Percentiles rank a stretch among this genome's conserved stretches.
phyloP scores from a whole-genome alignment of 2,329 filamentous ascomycete species.

The Pseudocercospora musae region DNA sequence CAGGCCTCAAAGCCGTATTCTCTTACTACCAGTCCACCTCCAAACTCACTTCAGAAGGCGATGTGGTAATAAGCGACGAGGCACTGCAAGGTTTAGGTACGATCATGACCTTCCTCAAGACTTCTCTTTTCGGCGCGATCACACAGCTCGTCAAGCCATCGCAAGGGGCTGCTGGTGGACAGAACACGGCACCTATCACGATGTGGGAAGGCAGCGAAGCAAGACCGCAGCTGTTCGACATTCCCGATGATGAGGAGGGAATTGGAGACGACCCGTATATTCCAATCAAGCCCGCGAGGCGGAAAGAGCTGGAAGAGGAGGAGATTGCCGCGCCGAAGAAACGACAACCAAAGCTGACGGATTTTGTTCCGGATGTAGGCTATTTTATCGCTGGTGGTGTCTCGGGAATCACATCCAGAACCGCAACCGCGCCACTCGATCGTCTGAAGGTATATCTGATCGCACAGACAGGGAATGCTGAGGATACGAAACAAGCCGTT shows the following conservation, averaged over 20 bases:
- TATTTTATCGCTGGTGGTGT: slow-evolving; percentile 96
- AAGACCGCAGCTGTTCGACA: slow-evolving; percentile 18
- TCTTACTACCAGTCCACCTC: slow-evolving; percentile 89
- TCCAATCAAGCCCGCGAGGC: slow-evolving; percentile 34
- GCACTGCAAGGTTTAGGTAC: slow-evolving; percentile 93
- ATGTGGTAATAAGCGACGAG: slow-evolving; percentile 88
- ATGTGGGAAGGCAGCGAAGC: slow-evolving; percentile 25
- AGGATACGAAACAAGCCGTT: slow-evolving; percentile 61
- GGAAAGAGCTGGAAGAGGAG: slow-evolving; percentile 26
- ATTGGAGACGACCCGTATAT: slow-evolving; percentile 33
- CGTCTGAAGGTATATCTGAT: slow-evolving; percentile 96
- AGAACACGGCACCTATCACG: slow-evolving; percentile 17
- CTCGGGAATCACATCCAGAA: slow-evolving; percentile 91
- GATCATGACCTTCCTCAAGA: slow-evolving; percentile 63
- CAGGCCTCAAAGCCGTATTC: slow-evolving; percentile 75
- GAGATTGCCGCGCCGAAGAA: slow-evolving; percentile 22
- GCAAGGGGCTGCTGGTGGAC: slow-evolving; percentile 17
- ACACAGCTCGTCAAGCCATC: slow-evolving; percentile 46
- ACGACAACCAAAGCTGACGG: slow-evolving; percentile 52
- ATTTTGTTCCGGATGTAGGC: slow-evolving; percentile 76
- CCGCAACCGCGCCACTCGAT: slow-evolving; percentile 91
- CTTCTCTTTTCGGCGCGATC: slow-evolving; percentile 72
- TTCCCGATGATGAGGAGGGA: slow-evolving; percentile 11
- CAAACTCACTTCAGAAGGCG: slow-evolving; percentile 87
- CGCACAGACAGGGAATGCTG: slow-evolving; percentile 70